These are phyloP conservation scores for Aspergillus uvarum DNA, from an alignment of 2,329 filamentous ascomycete genomes.

Conservation along the genomic window DNA sequence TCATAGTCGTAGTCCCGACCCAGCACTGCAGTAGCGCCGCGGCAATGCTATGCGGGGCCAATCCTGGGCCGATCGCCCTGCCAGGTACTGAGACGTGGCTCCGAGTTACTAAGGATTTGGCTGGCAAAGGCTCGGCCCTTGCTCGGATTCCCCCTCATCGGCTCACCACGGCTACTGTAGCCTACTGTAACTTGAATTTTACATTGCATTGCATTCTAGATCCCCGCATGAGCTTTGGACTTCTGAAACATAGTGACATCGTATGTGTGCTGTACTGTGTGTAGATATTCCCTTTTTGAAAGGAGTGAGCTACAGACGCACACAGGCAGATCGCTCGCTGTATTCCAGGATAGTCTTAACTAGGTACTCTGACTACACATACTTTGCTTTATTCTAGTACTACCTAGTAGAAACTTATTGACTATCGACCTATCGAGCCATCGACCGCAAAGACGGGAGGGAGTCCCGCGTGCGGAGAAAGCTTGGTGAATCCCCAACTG, in stretches of 20 bases:
- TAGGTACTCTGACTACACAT: too few relatives aligned
- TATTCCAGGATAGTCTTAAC: too few relatives aligned
- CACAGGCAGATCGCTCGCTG: too few relatives aligned
- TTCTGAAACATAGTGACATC: not conserved
- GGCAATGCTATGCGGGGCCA: not conserved
- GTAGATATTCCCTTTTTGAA: too few relatives aligned
- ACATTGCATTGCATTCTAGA: not conserved
- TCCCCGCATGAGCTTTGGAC: not conserved
- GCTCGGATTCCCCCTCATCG: slow-evolving; percentile 7
- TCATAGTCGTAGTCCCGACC: not conserved
- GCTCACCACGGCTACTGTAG: too few relatives aligned
- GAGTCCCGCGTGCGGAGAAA: slow-evolving; percentile 16
- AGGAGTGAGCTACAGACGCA: too few relatives aligned
- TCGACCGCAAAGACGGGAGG: not conserved
- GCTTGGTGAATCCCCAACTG: not conserved
- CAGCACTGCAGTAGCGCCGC: not conserved
- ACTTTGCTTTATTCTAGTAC: too few relatives aligned
- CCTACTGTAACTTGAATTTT: too few relatives aligned
- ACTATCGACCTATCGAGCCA: too few relatives aligned
- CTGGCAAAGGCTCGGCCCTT: not conserved
- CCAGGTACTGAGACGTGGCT: not conserved
- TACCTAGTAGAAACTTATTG: too few relatives aligned
- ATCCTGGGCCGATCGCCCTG: not conserved
- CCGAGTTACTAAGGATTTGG: not conserved
- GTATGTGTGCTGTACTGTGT: too few relatives aligned